Evolutionary conservation across 2,329 filamentous ascomycete species (phyloP).

Genomic region (Epichloe scottii): DNA sequence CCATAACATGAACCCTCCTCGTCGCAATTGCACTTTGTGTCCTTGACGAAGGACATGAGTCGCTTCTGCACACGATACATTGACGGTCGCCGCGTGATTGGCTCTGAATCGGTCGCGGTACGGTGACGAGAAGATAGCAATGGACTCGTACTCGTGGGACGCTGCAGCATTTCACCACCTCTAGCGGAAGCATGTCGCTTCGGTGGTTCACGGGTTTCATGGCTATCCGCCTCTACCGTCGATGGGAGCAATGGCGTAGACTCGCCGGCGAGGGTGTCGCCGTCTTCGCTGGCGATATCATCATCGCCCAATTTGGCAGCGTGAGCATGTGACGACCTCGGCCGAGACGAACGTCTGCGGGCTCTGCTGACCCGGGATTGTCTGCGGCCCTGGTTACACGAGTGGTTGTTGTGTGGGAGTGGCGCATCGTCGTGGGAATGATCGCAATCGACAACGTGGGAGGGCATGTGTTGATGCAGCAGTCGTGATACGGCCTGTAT

Average conservation of each 20-base stretch:
- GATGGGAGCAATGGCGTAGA: conserved; percentile 34
- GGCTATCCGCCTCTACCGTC: conserved; percentile 12
- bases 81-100: conserved; percentile 35
- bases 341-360: conserved; percentile 17
- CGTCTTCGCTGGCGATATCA: conserved; percentile 5
- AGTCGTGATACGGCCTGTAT: conserved; percentile 63
- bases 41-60: conserved; percentile 52
- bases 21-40: conserved; percentile 51
- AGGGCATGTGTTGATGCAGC: conserved; percentile 62
- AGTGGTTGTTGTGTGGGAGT: conserved; percentile 14
- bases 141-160: conserved; percentile 12
- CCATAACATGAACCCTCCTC: conserved; percentile 49
- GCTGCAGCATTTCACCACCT: conserved; percentile 18
- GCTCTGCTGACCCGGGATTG: conserved; percentile 20
- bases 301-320: conserved; percentile 1
- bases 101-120: conserved; percentile 16
- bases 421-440: conserved; percentile 52
- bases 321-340: conserved; percentile 12
- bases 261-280: conserved; percentile 21
- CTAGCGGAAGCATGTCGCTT: conserved; percentile 18
- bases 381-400: conserved; percentile 13
- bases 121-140: conserved; percentile 13
- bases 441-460: conserved; percentile 70
- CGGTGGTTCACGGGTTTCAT: conserved; percentile 13
- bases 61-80: conserved; percentile 41